A percentile compares a stretch with the other conserved stretches of the same genome.
phyloP scores from a whole-genome alignment of 495 filamentous ascomycete species.

The Neurospora sp. region DNA sequence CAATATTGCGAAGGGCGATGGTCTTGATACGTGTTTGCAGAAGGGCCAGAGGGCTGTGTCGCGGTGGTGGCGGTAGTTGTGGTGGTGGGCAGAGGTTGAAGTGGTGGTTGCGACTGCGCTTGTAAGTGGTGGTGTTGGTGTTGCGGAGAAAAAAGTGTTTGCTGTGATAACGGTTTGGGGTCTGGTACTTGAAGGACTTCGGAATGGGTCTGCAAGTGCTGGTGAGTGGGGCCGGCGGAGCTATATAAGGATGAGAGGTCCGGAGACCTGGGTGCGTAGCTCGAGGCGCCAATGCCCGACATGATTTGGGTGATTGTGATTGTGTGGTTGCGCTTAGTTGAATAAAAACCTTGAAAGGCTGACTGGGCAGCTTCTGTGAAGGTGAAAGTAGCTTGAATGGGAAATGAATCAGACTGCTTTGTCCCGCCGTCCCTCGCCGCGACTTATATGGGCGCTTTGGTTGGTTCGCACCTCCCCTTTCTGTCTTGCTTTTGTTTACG shows the following conservation, averaged over 20 bases:
- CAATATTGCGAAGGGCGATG: neutral
- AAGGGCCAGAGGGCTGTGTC: slow-evolving; percentile 2
- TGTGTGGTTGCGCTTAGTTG: neutral
- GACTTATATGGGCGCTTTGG: neutral
- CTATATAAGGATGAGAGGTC: slow-evolving; percentile 42
- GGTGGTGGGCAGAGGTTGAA: slow-evolving; percentile 12
- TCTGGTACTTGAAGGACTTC: neutral
- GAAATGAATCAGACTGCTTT: neutral
- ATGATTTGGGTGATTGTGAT: slow-evolving; percentile 16
- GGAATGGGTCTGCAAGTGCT: slow-evolving; percentile 9
- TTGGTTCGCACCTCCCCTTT: neutral
- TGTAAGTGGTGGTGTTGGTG: slow-evolving; percentile 12
- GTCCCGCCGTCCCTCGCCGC: neutral
- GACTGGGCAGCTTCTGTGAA: neutral
- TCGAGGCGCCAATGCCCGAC: slow-evolving; percentile 28
- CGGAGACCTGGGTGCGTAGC: slow-evolving; percentile 45
- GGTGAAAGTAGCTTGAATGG: neutral
- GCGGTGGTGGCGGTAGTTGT: slow-evolving; percentile 7
- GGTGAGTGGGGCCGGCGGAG: slow-evolving; percentile 20
- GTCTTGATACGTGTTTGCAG: slow-evolving; percentile 2
- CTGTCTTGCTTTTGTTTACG: neutral
- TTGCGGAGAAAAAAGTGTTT: slow-evolving; percentile 13
- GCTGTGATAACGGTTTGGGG: slow-evolving; percentile 16
- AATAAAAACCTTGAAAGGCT: neutral
- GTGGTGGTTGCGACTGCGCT: slow-evolving; percentile 3